These are phyloP conservation scores for Fusarium oligoseptatum DNA, from an alignment of 2,329 filamentous ascomycete genomes.

Conservation along the genomic window DNA sequence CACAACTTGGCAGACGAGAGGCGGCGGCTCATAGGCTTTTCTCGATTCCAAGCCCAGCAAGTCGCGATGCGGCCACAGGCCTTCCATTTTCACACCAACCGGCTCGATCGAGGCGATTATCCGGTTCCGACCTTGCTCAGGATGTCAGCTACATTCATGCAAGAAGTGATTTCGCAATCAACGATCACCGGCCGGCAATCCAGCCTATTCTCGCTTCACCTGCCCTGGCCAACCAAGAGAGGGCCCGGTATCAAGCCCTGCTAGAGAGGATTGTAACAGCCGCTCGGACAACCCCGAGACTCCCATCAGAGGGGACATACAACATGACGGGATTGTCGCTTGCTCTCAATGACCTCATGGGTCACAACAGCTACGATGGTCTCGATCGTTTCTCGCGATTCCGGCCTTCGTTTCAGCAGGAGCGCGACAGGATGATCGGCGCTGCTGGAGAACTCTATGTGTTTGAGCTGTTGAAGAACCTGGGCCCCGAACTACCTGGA, in stretches of 20 bases:
- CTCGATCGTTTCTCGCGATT: background rate
- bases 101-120: background rate
- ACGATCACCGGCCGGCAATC: background rate
- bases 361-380: background rate
- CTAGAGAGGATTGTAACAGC: background rate
- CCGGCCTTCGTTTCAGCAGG: background rate
- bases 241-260: background rate
- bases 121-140: background rate
- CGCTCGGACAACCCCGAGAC: background rate
- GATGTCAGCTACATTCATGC: background rate
- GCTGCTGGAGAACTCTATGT: conserved; percentile 47
- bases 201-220: background rate
- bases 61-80: background rate
- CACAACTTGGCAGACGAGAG: background rate
- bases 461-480: conserved; percentile 54
- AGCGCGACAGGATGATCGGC: background rate
- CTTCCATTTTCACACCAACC: background rate
- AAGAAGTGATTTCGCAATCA: background rate
- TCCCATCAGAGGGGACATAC: background rate
- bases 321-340: background rate
- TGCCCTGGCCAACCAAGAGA: background rate
- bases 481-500: conserved; percentile 44
- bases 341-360: background rate
- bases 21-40: too few relatives aligned
- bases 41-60: background rate